phyloP scores from a whole-genome alignment of 2,329 filamentous ascomycete genomes.

The Tolypocladium amazonense region DNA sequence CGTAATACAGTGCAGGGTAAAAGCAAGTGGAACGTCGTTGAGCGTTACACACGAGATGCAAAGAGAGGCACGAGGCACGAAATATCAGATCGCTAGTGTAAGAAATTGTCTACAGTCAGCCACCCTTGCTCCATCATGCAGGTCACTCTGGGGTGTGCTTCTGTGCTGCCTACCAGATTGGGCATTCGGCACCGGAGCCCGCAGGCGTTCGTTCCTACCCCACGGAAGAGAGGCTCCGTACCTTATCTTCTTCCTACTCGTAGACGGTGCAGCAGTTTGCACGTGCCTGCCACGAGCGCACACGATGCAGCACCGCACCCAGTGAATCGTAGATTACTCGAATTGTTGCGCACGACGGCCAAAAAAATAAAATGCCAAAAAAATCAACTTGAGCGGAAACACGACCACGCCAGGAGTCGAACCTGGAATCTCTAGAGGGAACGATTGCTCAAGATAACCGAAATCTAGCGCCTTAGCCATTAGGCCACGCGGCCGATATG shows the following conservation, averaged over 20 bases:
- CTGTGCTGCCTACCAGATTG: background rate
- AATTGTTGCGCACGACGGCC: background rate
- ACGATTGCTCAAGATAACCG: conserved; percentile 14
- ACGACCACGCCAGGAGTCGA: conserved; percentile 32
- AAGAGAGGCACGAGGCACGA: background rate
- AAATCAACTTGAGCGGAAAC: background rate
- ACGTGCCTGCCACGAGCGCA: background rate
- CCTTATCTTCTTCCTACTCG: no score
- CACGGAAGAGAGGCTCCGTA: background rate
- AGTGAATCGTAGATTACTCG: no score
- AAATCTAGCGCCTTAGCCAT: conserved; percentile 34
- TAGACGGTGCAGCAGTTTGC: background rate
- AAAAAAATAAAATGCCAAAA: background rate
- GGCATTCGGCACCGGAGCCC: background rate
- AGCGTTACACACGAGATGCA: background rate
- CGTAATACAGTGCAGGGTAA: background rate
- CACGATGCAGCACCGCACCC: background rate
- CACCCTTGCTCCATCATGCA: background rate
- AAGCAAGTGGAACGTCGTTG: background rate
- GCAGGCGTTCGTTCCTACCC: background rate
- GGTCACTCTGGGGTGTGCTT: background rate
- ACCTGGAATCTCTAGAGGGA: conserved; percentile 31
- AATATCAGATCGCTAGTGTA: background rate
- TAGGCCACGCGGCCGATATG: conserved; percentile 29
- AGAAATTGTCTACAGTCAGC: background rate